Base-by-base conservation (phyloP, 495 filamentous ascomycete species). In the Coniosporium apollinis region DNA sequence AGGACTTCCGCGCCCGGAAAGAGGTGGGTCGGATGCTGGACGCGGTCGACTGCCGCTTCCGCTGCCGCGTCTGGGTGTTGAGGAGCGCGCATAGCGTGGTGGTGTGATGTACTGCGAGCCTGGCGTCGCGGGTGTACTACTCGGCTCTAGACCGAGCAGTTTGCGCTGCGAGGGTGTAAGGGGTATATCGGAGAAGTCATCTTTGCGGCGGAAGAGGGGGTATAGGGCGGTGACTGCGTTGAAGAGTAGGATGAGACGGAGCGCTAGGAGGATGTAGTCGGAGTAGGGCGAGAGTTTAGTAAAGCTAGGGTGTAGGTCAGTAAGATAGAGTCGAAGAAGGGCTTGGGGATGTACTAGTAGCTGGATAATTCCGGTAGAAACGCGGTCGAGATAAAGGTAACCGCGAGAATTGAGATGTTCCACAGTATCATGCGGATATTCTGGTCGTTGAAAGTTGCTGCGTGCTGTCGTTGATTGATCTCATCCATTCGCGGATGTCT, bases 101-200 rank as follows among this genome's bases (percentile, higher is more conserved):
- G 89, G 89, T 0, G 87, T 94, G 47, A 77, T 68, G 54, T 77
- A 87, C 9, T 68, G 66, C 22, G 60, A 65, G 30, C 60, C 60
- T 0, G 81, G 74, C 0, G 82, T 84, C 3, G 66, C 58, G 2
- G 79, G 67, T n/a, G 64, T 60, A 3, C 60, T 58, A 2, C 66
- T 74, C 4, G 83, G 80, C 34, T 79, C 69, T 7, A 97, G 72
- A 8, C 86, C 85, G 14, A 97, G 67, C 13, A 93, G 70, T 34
- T 70, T 64, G 26, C 89, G 79, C 55, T 97, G 89, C 9, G 76
- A 74, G 16, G 89, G 83, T 4, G 85, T 94, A 34, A 97, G 67
- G 41, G 89, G 74, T 32, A 97, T 91, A 53, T 97, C 87, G 44
- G 73, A 62, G 39, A 94, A 66, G 41, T 87, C 70, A 54, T 93